Conservation (phyloP, 768 basidiomycete genomes). For the Lactarius tabidus region DNA sequence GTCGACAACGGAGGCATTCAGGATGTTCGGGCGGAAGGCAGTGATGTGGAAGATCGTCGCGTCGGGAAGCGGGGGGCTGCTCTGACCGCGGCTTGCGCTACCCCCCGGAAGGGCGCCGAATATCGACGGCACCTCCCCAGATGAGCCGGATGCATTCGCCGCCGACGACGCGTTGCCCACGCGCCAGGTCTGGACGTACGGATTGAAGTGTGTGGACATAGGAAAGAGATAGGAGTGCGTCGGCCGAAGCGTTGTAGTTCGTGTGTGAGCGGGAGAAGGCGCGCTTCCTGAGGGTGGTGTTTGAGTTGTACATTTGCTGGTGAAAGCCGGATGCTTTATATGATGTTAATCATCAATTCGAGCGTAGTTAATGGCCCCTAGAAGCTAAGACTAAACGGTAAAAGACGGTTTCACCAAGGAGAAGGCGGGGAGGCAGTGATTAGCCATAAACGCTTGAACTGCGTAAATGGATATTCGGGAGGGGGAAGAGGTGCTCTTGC, state of each 20-base stretch:
- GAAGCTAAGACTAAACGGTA: no score
- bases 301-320: background rate
- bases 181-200: conserved; percentile 25
- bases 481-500: background rate
- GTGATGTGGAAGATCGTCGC: conserved; percentile 18
- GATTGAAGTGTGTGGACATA: conserved; percentile 26
- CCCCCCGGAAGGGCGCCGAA: conserved; percentile 25
- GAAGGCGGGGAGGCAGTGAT: background rate
- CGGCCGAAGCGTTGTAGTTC: background rate
- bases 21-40: conserved; percentile 21
- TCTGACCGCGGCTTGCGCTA: background rate
- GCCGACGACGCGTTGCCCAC: conserved; percentile 9
- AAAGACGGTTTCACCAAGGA: background rate
- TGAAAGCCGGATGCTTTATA: background rate
- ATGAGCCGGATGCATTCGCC: background rate
- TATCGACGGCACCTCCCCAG: conserved; percentile 16
- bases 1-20: conserved; percentile 25
- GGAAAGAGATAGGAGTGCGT: background rate
- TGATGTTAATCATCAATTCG: no score
- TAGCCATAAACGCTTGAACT: background rate
- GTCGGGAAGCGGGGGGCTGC: conserved; percentile 3
- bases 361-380: no score
- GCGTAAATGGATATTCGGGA: background rate
- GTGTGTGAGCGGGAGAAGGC: background rate
- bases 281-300: background rate